Base-by-base conservation (phyloP, 495 filamentous ascomycete species). In the Neurospora terricola region DNA sequence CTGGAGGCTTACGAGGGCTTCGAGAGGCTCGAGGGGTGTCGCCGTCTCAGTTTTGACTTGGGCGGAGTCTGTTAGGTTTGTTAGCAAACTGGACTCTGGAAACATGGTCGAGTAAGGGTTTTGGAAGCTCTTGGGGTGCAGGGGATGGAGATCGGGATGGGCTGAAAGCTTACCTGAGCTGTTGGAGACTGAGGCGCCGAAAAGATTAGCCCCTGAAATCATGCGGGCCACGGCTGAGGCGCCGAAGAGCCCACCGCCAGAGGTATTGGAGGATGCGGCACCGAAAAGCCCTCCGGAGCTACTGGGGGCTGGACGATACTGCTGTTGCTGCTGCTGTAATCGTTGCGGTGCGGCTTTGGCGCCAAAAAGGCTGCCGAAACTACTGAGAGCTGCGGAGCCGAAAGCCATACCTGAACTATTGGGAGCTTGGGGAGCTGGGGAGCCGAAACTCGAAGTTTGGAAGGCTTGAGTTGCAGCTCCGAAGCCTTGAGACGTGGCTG, bases 1-100 rank as follows among this genome's bases (percentile, higher is more conserved):
- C 77, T 90, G 88, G 38, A 88, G 74, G 1, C 40, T 71, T 21
- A 89, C 83, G 0, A 89, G 72, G 0, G 43, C 54, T 10, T 73
- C 54, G 9, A 78, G 68, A 7, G 80, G 45, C 62, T 77, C 78
- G 16, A 74, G 5, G 10, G 68, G 43, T 59, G 39, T 72, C 34
- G 21, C 23, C 30, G 16, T 37, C 38, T 70, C n/a, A 12, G n/a
- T 2, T n/a, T 23, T 5, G 21, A 59, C 4, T 27, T 59, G 0
- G 48, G 48, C 8, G n/a, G 11, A 14, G 0, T 27, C n/a, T 40
- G 5, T 6, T 37, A 1, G 21, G 27, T 27, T 39, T 23, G 23
- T 42, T 16, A 38, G 62, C 37, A 3, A 42, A 21, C 34, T 42
- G 9, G 27, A 71, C 37, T 54, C 45, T 27, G 45, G 4, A 5